A percentile compares a stretch with the other conserved stretches of the same genome.
Conservation (phyloP, 2,329 filamentous ascomycete genomes). For the Clonostachys byssicola region DNA sequence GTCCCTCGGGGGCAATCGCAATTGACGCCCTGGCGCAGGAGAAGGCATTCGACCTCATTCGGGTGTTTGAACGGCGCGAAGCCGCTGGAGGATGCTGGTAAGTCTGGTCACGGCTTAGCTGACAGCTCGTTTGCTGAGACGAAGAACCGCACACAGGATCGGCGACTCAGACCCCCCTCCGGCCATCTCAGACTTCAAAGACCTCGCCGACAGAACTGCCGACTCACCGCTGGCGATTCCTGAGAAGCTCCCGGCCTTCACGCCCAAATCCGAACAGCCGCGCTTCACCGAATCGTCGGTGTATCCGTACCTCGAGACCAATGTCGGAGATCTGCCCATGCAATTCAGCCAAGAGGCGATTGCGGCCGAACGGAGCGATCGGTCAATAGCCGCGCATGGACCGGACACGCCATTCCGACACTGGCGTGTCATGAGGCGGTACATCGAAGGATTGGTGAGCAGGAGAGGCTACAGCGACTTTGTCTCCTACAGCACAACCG, state of each 20-base stretch:
- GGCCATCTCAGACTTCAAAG: slow-evolving; percentile 35
- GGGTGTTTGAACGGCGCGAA: slow-evolving; percentile 59
- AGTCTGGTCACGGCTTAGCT: slow-evolving; percentile 8
- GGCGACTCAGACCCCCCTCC: slow-evolving; percentile 29
- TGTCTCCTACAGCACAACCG: slow-evolving; percentile 53
- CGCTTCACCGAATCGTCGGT: slow-evolving; percentile 55
- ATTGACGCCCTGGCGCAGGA: slow-evolving; percentile 58
- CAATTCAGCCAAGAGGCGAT: slow-evolving; percentile 54
- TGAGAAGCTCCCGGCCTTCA: slow-evolving; percentile 36
- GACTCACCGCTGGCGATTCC: slow-evolving; percentile 45
- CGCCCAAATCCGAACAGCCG: slow-evolving; percentile 32
- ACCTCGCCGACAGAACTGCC: slow-evolving; percentile 41
- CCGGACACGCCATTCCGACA: slow-evolving; percentile 57
- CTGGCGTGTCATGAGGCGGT: slow-evolving; percentile 51
- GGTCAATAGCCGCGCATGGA: slow-evolving; percentile 38
- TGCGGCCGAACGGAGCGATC: slow-evolving; percentile 24
- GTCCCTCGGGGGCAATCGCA: slow-evolving; percentile 55
- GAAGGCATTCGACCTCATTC: slow-evolving; percentile 51
- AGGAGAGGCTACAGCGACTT: slow-evolving; percentile 48
- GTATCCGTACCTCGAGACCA: slow-evolving; percentile 62
- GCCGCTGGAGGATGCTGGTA: slow-evolving; percentile 59
- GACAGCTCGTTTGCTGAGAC: not conserved
- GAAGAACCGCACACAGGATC: slow-evolving; percentile 25
- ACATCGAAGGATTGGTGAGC: slow-evolving; percentile 46
- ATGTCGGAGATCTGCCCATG: slow-evolving; percentile 57